Percentiles rank a stretch among this genome's conserved stretches.
Evolutionary conservation across 805 yeast genomes (phyloP).

Genomic region (Wickerhamiella qilinensis): DNA sequence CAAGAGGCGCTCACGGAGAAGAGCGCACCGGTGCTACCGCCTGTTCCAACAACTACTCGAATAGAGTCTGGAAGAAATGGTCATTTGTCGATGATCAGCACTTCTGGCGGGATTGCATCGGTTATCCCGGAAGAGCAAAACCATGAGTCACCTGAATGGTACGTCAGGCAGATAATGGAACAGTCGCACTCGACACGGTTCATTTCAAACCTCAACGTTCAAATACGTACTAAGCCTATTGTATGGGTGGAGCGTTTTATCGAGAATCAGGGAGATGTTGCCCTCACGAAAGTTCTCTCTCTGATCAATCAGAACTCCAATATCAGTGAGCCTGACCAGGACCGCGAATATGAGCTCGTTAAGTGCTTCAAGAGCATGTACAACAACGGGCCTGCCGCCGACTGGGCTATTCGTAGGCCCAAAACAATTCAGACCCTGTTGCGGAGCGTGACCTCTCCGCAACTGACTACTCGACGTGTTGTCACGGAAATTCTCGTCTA

Average conservation of each 20-base stretch:
- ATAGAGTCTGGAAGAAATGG: background rate
- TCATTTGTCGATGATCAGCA: background rate
- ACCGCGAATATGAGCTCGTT: slow-evolving; percentile 58
- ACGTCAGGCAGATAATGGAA: slow-evolving; percentile 57
- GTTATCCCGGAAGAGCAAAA: background rate
- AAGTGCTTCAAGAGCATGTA: slow-evolving; percentile 63
- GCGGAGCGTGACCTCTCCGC: slow-evolving; percentile 58
- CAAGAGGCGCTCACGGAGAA: slow-evolving; percentile 70
- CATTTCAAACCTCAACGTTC: slow-evolving; percentile 74
- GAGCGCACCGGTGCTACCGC: slow-evolving; percentile 4
- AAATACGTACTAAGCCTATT: slow-evolving; percentile 75
- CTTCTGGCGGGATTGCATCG: background rate
- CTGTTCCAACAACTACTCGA: background rate
- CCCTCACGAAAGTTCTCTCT: slow-evolving; percentile 50
- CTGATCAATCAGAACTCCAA: slow-evolving; percentile 28
- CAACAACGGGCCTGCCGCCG: slow-evolving; percentile 45
- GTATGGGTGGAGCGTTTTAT: slow-evolving; percentile 70
- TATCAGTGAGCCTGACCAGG: slow-evolving; percentile 31
- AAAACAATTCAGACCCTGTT: slow-evolving; percentile 44
- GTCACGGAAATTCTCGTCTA: slow-evolving; percentile 64
- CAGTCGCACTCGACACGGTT: slow-evolving; percentile 53
- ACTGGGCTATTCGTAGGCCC: slow-evolving; percentile 30
- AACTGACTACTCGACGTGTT: slow-evolving; percentile 56
- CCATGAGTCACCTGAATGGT: slow-evolving; percentile 48
- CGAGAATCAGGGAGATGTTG: slow-evolving; percentile 67